Evolutionary conservation across 257 asterid genomes (phyloP).

Genomic region (Fraxinus americana): DNA sequence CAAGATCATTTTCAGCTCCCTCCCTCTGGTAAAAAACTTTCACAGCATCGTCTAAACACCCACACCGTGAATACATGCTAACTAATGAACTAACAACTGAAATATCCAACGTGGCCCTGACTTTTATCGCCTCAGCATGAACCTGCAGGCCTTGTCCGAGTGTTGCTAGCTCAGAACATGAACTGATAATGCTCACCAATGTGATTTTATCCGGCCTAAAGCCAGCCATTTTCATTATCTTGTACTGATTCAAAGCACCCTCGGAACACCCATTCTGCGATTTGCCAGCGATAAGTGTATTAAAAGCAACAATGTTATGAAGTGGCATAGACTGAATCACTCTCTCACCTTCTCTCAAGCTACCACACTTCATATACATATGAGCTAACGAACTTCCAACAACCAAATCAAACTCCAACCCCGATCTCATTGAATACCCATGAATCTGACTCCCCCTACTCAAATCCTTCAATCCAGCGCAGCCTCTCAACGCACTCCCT

Average conservation of each 20-base stretch:
- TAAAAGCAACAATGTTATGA: constrained; percentile 55
- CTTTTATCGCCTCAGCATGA: constrained; percentile 75
- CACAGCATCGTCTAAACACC: constrained; percentile 75
- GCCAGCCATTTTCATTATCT: constrained; percentile 54
- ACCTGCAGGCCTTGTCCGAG: constrained; percentile 92
- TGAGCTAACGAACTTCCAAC: constrained; percentile 78
- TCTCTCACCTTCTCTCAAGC: constrained; percentile 64
- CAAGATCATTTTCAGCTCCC: constrained; percentile 52
- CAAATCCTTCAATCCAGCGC: constrained; percentile 86
- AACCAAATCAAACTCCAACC: constrained; percentile 56
- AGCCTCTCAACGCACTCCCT: constrained; percentile 77
- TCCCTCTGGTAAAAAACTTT: constrained; percentile 59
- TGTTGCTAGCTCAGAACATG: constrained; percentile 79
- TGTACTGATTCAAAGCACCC: constrained; percentile 65
- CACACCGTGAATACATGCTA: constrained; percentile 89
- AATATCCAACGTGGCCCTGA: constrained; percentile 56
- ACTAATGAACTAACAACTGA: constrained; percentile 71
- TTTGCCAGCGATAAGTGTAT: constrained; percentile 80
- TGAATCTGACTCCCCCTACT: constrained; percentile 71
- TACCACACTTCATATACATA: constrained; percentile 79
- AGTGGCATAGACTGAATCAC: constrained; percentile 62
- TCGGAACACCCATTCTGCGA: constrained; percentile 71
- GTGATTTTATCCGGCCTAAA: constrained; percentile 79
- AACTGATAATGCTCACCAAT: constrained; percentile 68
- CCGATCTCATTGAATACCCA: constrained; percentile 50